Evolutionary conservation across 1,139 yeast species (phyloP).

Genomic region (Geotrichum europaeum): DNA sequence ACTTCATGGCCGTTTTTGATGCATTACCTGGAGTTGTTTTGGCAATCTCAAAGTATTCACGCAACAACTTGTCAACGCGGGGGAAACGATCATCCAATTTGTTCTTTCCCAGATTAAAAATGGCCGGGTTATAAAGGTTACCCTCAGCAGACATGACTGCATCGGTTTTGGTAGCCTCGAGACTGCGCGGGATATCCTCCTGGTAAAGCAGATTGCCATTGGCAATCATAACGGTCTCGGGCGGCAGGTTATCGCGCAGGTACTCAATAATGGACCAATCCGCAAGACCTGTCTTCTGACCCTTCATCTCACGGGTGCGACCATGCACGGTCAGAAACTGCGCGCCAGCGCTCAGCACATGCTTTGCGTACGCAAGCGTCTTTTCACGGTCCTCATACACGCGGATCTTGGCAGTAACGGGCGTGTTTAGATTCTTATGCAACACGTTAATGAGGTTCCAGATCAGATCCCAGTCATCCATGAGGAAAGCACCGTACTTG

Average conservation of each 20-base stretch:
- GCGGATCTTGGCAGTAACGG: constrained; percentile 94
- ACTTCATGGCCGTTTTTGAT: constrained; percentile 76
- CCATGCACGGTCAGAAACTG: constrained; percentile 94
- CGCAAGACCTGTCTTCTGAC: constrained; percentile 91
- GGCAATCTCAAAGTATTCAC: constrained; percentile 87
- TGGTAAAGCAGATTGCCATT: constrained; percentile 90
- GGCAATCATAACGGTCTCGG: constrained; percentile 82
- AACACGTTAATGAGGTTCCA: constrained; percentile 62
- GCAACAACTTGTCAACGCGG: constrained; percentile 70
- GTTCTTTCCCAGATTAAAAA: constrained; percentile 42
- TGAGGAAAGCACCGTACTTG: constrained; percentile 87
- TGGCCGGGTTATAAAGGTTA: constrained; percentile 86
- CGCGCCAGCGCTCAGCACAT: constrained; percentile 93
- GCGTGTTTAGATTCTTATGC: constrained; percentile 68
- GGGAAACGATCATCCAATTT: constrained; percentile 69
- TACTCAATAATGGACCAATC: constrained; percentile 80
- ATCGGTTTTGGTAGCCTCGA: constrained; percentile 60
- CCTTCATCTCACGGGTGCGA: constrained; percentile 94
- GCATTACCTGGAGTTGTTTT: constrained; percentile 63
- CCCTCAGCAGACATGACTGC: constrained; percentile 99
- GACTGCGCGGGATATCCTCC: constrained; percentile 67
- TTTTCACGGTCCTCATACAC: constrained; percentile 82
- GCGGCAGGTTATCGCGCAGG: constrained; percentile 71
- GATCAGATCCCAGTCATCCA: constrained; percentile 95
- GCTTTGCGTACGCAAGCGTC: constrained; percentile 78